Evolutionary conservation across 2,329 filamentous ascomycete species (phyloP), one percentile per base, ranked within the genome.

Genomic region (Plectosphaerella cucumerina): DNA sequence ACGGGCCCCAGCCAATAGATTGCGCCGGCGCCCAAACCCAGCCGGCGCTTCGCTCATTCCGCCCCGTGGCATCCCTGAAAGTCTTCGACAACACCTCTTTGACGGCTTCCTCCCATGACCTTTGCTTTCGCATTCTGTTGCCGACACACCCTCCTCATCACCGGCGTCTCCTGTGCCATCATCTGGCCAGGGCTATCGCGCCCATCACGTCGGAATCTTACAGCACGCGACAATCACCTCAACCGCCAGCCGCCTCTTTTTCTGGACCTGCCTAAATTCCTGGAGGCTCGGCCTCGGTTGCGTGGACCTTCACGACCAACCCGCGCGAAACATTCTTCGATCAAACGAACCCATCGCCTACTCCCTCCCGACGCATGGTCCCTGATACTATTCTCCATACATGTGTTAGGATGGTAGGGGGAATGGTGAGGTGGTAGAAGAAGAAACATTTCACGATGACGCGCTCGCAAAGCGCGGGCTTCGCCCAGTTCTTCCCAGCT

Each of bases 401-500:
- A 26, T 20, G 57, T 71, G 72, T 73, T 73, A 82, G 74, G 75
- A 82, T 80, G 80, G 75, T 76, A 65, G 73, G 72, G 73, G 71
- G 70, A 72, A 73, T 74, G 73, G 66, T 69, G 72, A 67, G 72
- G 67, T 71, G 72, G 73, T 76, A 75, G 71, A 73, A 72, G 69
- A 70, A 70, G 69, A 70, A 66, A 67, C 70, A 62, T 62, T 61
- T 71, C 77, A 85, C 75, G 74, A 89, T 89, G 87, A 89, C 89
- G 84, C 89, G 88, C 77, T 82, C 86, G 68, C 79, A 81, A 56
- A 76, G 77, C 70, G 86, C 87, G 76, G 85, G 86, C 74, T 92
- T 91, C 79, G 88, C 87, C 73, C 85, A 91, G 74, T 94, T 90
- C 80, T 92, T 91, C 71, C 88, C 87, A 60, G 84, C 86, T 67